These are phyloP conservation scores for Crithidia acanthocephali DNA, from an alignment of 208 protist genomes.

Conservation along the genomic window DNA sequence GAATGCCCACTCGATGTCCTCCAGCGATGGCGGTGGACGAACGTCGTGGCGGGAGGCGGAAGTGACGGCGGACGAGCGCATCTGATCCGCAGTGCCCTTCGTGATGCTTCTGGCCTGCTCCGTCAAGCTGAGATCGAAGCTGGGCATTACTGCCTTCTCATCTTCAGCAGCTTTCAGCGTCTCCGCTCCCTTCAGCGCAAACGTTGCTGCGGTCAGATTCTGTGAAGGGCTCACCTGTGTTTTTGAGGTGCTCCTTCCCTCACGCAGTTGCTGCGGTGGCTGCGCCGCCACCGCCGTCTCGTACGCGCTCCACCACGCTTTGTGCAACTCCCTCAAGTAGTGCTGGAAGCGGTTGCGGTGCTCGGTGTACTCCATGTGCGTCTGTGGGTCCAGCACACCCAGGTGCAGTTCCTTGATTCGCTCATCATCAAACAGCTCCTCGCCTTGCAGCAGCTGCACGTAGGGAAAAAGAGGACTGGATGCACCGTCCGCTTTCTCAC, in stretches of 20 bases:
- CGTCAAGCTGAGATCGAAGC: not conserved
- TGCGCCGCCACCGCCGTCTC: not conserved
- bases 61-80: too few relatives aligned
- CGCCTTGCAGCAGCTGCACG: constrained; percentile 35
- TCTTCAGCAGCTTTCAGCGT: not conserved
- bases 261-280: not conserved
- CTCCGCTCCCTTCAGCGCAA: too few relatives aligned
- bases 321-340: constrained; percentile 57
- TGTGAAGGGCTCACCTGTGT: too few relatives aligned
- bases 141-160: not conserved
- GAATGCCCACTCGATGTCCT: constrained; percentile 62
- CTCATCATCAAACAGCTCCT: constrained; percentile 61
- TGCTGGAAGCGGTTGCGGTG: constrained; percentile 54
- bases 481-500: constrained; percentile 47
- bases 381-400: constrained; percentile 59
- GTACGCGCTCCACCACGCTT: constrained; percentile 49
- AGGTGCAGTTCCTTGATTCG: constrained; percentile 57
- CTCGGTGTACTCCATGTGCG: constrained; percentile 68
- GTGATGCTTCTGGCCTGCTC: not conserved
- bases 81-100: too few relatives aligned
- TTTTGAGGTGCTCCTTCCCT: not conserved
- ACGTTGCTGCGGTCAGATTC: too few relatives aligned
- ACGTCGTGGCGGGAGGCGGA: too few relatives aligned
- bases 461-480: constrained; percentile 56
- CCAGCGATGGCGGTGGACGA: constrained; percentile 50